Base-by-base conservation (phyloP, 768 basidiomycete species). In the Auriscalpium microsporum region DNA sequence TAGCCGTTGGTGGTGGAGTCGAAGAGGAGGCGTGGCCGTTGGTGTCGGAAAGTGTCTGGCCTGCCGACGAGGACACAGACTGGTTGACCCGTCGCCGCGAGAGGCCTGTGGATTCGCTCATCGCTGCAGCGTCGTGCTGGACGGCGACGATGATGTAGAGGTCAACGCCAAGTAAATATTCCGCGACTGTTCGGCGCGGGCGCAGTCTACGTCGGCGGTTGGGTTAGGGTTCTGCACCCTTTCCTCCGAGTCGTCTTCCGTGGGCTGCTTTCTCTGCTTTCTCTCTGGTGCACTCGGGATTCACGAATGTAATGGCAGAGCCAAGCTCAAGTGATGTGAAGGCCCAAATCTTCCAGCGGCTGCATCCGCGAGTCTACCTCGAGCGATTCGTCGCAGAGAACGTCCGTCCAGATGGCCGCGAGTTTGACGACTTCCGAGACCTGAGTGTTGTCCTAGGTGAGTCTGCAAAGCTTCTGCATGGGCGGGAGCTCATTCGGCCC, bases 291-390 rank as follows among this genome's bases (percentile, higher is more conserved):
- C 2, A 28, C 28, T 28, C 28, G 28, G 2, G 28, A 28, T 28
- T 28, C 28, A 28, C 28, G 28, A 28, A 28, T 28, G 28, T 28
- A 28, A 19, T 17, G 16, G 21, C 35, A 34, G 17, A 4, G 50
- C 11, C 47, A 6, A 48, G 21, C 16, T 34, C 37, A 17, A 23
- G 14, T 2, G 49, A 53, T 35, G 61, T 67, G 44, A 65, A 63
- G 53, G 66, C 68, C 8, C 58, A 61, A 56, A 82, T 86, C 35
- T 94, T 94, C 71, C 88, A 92, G 63, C 84, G 92, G 13, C 78
- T 99, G 0, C 93, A 97, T 63, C 95, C 96, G 2, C 80, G 80
- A 35, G 79, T 83, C 5, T 98, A 97, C 67, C 82, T 98, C 47
- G 85, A 91, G 62, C 79, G 87, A 8, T 98, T 96, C 64, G 71